Evolutionary conservation across 805 yeast genomes (phyloP).

Genomic region (Ogataea pini): DNA sequence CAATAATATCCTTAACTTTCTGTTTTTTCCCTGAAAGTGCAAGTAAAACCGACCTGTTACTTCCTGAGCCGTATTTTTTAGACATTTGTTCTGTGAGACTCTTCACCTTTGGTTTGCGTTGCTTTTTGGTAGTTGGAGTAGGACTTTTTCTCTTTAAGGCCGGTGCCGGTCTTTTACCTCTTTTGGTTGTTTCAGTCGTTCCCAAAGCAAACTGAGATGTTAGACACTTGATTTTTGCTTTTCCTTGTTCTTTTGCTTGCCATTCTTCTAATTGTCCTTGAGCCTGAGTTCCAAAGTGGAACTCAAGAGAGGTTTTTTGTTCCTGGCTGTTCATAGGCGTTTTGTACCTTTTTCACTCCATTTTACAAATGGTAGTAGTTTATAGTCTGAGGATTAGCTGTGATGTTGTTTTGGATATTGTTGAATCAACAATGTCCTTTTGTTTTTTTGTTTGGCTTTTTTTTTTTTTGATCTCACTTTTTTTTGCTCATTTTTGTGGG

Average conservation of each 20-base stretch:
- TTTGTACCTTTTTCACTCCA: too few species aligned
- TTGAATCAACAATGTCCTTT: neutral
- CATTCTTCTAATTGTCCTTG: constrained; percentile 26
- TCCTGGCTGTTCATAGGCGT: neutral
- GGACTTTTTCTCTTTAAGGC: constrained; percentile 3
- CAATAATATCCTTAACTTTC: constrained; percentile 31
- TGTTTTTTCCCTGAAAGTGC: constrained; percentile 35
- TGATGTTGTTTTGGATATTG: too few species aligned
- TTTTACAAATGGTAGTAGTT: too few species aligned
- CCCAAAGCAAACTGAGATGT: constrained; percentile 13
- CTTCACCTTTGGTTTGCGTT: constrained; percentile 16
- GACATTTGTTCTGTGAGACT: constrained; percentile 30
- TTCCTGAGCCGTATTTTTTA: constrained; percentile 19
- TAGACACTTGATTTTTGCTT: constrained; percentile 8
- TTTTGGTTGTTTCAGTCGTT: neutral
- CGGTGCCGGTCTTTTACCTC: neutral
- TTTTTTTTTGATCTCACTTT: neutral
- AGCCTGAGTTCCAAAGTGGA: constrained; percentile 27
- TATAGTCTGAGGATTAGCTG: too few species aligned
- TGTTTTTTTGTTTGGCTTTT: neutral
- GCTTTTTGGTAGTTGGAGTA: neutral
- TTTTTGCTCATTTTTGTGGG: neutral
- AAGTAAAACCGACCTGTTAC: constrained; percentile 21
- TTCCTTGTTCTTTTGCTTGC: constrained; percentile 17
- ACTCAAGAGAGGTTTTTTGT: constrained; percentile 2